Conservation (phyloP, 2,329 filamentous ascomycete species). For the Aspergillus tubingensis region DNA sequence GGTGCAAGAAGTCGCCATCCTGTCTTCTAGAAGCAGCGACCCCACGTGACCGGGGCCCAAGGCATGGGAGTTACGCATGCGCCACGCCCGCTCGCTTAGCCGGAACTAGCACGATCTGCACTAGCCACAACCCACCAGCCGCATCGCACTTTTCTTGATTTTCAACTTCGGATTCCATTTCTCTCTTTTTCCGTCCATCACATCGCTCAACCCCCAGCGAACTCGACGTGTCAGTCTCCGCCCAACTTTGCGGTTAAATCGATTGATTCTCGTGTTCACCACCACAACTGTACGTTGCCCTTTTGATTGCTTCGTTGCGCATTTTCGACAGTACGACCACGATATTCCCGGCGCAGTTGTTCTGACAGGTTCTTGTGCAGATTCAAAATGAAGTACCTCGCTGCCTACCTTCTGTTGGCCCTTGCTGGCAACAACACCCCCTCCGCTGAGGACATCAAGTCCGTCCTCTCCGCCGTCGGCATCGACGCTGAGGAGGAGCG, state of each 20-base stretch:
- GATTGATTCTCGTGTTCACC: slow-evolving; percentile 75
- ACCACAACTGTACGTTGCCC: slow-evolving; percentile 31
- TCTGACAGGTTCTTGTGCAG: slow-evolving; percentile 5
- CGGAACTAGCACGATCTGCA: slow-evolving; percentile 15
- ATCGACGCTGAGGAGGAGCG: slow-evolving; percentile 91
- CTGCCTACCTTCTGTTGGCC: slow-evolving; percentile 95
- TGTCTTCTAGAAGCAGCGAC: slow-evolving; percentile 28
- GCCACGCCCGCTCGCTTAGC: slow-evolving; percentile 43
- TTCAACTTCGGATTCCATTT: slow-evolving; percentile 26
- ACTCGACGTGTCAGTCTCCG: slow-evolving; percentile 99
- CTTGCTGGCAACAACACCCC: slow-evolving; percentile 90
- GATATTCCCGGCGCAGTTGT: background rate
- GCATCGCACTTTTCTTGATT: slow-evolving; percentile 44
- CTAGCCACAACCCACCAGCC: slow-evolving; percentile 37
- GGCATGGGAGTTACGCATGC: slow-evolving; percentile 13
- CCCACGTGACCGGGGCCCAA: slow-evolving; percentile 28
- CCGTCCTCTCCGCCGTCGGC: slow-evolving; percentile 87
- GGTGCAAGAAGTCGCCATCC: slow-evolving; percentile 20
- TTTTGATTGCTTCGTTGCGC: background rate
- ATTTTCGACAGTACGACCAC: slow-evolving; percentile 4
- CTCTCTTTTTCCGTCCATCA: slow-evolving; percentile 32
- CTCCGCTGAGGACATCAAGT: slow-evolving; percentile 81
- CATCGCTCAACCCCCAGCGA: slow-evolving; percentile 51
- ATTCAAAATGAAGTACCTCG: slow-evolving; percentile 98
- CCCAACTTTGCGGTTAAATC: slow-evolving; percentile 94